A percentile compares a stretch with the other conserved stretches of the same genome.
phyloP scores from a whole-genome alignment of 164 flowering plant genomes.

The Malania oleifera region DNA sequence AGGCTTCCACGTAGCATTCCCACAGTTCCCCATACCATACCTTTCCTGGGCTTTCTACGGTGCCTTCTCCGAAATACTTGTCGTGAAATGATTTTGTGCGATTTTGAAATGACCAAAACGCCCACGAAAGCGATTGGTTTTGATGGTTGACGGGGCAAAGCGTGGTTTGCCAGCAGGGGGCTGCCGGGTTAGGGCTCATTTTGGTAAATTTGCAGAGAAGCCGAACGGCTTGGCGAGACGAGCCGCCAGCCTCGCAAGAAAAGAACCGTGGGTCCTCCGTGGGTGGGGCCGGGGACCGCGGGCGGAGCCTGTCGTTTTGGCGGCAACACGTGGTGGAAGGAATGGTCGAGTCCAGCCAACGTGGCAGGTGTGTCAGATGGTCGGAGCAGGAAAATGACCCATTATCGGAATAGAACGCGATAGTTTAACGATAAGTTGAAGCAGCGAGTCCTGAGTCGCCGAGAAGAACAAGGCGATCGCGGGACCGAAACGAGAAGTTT shows the following conservation, averaged over 20 bases:
- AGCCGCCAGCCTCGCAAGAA: not conserved
- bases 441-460: too few relatives aligned
- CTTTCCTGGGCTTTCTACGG: conserved; percentile 16
- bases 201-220: conserved; percentile 11
- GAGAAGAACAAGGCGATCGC: too few relatives aligned
- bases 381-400: conserved; percentile 1
- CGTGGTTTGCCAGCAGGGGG: not conserved
- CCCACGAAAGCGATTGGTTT: not conserved
- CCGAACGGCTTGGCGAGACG: conserved; percentile 6
- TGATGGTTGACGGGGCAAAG: not conserved
- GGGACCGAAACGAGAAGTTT: too few relatives aligned
- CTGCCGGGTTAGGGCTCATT: not conserved
- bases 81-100: conserved; percentile 32
- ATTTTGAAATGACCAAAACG: not conserved
- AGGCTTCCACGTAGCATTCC: conserved; percentile 22
- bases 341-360: conserved; percentile 15
- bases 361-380: conserved; percentile 22
- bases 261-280: too few relatives aligned
- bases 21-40: conserved; percentile 18
- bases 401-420: not conserved
- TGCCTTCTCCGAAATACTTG: conserved; percentile 38
- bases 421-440: conserved; percentile 4
- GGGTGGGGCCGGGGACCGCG: conserved; percentile 7
- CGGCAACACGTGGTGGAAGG: conserved; percentile 24
- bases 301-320: conserved; percentile 11